Percentiles rank a stretch among this genome's conserved stretches.
Evolutionary conservation across 2,329 filamentous ascomycete genomes (phyloP).

Genomic region (Rhynchosporium graminicola): DNA sequence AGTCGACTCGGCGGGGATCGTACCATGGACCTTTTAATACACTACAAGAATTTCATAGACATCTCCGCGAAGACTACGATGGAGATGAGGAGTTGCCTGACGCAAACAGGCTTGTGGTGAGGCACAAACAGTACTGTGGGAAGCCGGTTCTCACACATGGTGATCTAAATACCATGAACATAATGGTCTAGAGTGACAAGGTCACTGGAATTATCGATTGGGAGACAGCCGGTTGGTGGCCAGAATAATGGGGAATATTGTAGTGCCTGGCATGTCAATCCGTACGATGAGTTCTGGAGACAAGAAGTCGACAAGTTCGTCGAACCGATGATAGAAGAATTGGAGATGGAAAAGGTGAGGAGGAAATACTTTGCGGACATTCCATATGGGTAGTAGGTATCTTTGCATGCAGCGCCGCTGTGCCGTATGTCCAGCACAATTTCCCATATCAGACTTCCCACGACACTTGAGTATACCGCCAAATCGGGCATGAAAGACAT

Average conservation of each 20-base stretch:
- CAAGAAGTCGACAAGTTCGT: constrained; percentile 18
- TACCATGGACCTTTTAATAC: constrained; percentile 14
- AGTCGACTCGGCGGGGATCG: background rate
- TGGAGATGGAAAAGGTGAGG: constrained; percentile 10
- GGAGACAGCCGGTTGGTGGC: constrained; percentile 24
- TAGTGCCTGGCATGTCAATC: constrained; percentile 16
- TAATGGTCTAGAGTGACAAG: constrained; percentile 28
- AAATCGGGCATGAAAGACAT: no score
- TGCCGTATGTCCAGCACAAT: no score
- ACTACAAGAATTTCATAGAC: constrained; percentile 17
- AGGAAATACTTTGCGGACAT: background rate
- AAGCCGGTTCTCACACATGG: constrained; percentile 41
- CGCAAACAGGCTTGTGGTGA: no score
- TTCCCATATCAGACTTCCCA: no score
- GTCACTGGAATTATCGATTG: constrained; percentile 21
- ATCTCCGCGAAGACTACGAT: background rate
- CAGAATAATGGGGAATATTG: constrained; percentile 26
- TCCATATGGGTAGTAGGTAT: no score
- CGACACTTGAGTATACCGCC: no score
- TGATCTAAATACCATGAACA: constrained; percentile 50
- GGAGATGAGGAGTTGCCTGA: background rate
- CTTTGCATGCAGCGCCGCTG: no score
- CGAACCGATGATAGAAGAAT: constrained; percentile 16
- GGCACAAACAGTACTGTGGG: no score
- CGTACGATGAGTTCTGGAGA: constrained; percentile 18